Conservation (phyloP, 495 filamentous ascomycete genomes). For the Hypoxylon lenormandii region DNA sequence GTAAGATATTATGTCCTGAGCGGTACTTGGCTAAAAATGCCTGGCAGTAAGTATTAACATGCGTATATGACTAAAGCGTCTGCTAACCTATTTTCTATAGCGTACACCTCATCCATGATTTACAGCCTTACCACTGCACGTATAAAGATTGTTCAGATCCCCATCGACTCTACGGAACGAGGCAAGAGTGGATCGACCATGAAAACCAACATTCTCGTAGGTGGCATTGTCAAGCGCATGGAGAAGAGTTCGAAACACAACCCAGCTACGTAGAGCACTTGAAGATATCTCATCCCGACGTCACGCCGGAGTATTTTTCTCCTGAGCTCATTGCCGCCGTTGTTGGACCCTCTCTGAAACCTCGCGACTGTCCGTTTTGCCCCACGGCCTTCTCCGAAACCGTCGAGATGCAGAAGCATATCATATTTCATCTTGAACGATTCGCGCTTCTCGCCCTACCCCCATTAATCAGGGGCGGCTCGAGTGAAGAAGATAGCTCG, state of each 20-base stretch:
- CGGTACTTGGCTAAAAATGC: constrained; percentile 16
- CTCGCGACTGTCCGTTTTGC: constrained; percentile 8
- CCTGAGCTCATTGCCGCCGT: background rate
- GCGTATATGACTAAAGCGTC: background rate
- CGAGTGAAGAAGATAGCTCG: background rate
- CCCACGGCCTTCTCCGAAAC: background rate
- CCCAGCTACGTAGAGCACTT: background rate
- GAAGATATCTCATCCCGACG: background rate
- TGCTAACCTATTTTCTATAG: constrained; percentile 8
- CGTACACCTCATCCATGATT: constrained; percentile 49
- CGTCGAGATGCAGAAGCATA: constrained; percentile 11
- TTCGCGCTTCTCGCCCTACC: constrained; percentile 6
- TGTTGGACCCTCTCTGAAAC: background rate
- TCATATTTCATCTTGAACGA: constrained; percentile 8
- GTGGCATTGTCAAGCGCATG: constrained; percentile 10
- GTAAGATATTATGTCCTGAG: constrained; percentile 39
- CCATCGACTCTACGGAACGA: constrained; percentile 43
- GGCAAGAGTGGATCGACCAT: constrained; percentile 50
- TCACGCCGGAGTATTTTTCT: background rate
- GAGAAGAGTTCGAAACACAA: constrained; percentile 3
- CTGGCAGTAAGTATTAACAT: constrained; percentile 16
- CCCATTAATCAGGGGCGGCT: background rate
- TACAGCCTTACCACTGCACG: constrained; percentile 51
- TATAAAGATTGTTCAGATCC: constrained; percentile 43
- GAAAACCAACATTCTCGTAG: constrained; percentile 30